Base-by-base conservation (phyloP, 257 asterid genomes). In the Rehmannia glutinosa region DNA sequence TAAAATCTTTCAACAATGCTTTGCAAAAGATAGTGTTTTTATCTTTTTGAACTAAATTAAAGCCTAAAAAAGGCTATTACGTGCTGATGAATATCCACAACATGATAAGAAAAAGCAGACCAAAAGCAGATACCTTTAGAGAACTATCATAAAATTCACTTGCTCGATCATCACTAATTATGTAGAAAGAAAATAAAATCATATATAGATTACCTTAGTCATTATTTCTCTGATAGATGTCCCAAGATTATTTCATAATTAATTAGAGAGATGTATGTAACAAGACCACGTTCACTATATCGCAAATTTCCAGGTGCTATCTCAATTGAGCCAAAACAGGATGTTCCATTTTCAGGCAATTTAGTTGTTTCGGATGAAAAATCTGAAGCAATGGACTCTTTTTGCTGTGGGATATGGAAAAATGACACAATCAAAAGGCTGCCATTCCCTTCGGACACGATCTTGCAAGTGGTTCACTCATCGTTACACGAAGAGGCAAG, bases 371-470 rank as follows among this genome's bases (percentile, higher is more conserved):
- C 87, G 1, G 95, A 88, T 39, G 86, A 80, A 68, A 91, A 88
- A 47, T 84, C 93, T 0, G 87, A 83, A 74, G 70, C 78, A 3
- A 65, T 78, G 82, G 85, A 74, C 43, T 73, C 86, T 4, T 81
- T 46, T 19, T 91, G 95, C 60, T 91, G 83, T 39, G 93, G 97
- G 12, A 32, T 88, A 6, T 83, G 73, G 78, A 80, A 51, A 71
- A 80, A 66, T 15, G 74, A 69, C 74, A 77, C 61, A 47, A 78
- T 91, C 74, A 81, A 52, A 13, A 80, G 74, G 30, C 80, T 86
- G 1, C 97, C 96, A 2, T 91, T 91, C 67, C 96, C 97, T 65
- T 88, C 87, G 1, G 96, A 88, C 83, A 88, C 81, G 78, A 71
- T 88, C 70, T 73, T 91, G 85, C 81, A 84, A 47, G 85, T 91